phyloP scores from a whole-genome alignment of 306 rosid species.

The Citrullus amarus region DNA sequence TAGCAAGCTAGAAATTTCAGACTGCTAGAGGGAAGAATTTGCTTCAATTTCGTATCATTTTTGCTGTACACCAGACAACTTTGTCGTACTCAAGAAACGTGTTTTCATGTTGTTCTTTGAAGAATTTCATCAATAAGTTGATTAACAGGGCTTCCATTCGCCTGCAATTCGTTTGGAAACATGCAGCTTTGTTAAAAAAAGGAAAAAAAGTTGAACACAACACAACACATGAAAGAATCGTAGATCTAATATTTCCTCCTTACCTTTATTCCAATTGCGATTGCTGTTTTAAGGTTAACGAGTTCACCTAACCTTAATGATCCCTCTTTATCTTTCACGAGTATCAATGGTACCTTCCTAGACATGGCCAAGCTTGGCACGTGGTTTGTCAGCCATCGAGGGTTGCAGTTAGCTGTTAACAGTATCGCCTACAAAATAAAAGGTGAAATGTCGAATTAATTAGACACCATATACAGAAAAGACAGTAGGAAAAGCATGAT shows the following conservation, averaged over 20 bases:
- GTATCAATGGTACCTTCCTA: conserved; percentile 50
- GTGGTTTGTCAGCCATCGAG: conserved; percentile 74
- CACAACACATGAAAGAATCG: not conserved
- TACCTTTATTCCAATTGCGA: conserved; percentile 82
- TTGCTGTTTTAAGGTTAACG: conserved; percentile 59
- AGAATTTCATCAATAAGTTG: conserved; percentile 29
- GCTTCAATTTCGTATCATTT: not conserved
- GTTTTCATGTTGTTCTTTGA: not conserved
- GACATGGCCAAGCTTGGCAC: conserved; percentile 58
- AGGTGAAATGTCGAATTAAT: not conserved
- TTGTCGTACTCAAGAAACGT: not conserved
- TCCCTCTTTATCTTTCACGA: conserved; percentile 53
- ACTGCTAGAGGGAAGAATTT: not conserved
- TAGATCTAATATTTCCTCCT: not conserved
- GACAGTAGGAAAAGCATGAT: not conserved
- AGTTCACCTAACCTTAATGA: conserved; percentile 71
- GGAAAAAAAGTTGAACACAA: not conserved
- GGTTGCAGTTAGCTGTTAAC: conserved; percentile 57
- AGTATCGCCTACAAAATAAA: conserved; percentile 41
- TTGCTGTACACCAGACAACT: not conserved
- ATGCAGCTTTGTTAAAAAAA: not conserved
- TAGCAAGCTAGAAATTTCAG: not conserved
- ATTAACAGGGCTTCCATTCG: conserved; percentile 38
- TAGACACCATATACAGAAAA: not conserved
- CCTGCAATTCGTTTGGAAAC: conserved; percentile 26